A percentile compares a stretch with the other conserved stretches of the same genome.
These are phyloP conservation scores for Gynostemma pentaphyllum DNA, from an alignment of 306 rosid genomes.

Conservation along the genomic window DNA sequence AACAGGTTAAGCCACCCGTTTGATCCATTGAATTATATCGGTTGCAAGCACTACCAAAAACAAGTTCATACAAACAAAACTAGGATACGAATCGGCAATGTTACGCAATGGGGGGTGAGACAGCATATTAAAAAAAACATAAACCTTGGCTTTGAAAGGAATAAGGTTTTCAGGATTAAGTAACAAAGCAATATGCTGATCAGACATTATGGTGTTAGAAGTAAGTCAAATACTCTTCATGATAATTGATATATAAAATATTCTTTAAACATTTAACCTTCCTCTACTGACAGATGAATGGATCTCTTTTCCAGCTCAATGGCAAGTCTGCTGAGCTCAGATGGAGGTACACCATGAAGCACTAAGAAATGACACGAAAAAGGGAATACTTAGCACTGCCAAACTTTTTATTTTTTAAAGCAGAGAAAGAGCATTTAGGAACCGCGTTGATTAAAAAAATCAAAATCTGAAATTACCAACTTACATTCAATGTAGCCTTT, in stretches of 20 bases:
- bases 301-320: conserved; percentile 40
- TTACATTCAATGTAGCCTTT: conserved; percentile 18
- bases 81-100: neutral
- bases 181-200: neutral
- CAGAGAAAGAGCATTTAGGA: too few species aligned
- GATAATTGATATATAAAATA: neutral
- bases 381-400: conserved; percentile 1
- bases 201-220: neutral
- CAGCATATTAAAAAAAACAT: neutral
- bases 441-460: neutral
- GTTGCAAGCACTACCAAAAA: neutral
- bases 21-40: neutral
- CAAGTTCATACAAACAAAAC: neutral
- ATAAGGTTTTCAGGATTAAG: neutral
- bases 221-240: neutral
- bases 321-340: conserved; percentile 39
- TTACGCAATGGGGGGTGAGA: neutral
- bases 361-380: conserved; percentile 10
- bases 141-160: neutral
- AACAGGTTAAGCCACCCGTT: neutral
- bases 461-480: neutral
- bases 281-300: conserved; percentile 35
- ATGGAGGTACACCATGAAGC: conserved; percentile 24
- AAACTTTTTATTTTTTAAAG: too few species aligned
- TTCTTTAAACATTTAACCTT: conserved; percentile 23